A percentile compares a stretch with the other conserved stretches of the same genome.
phyloP scores from a whole-genome alignment of 1,284 basidiomycete species.

The Caloboletus firmus region DNA sequence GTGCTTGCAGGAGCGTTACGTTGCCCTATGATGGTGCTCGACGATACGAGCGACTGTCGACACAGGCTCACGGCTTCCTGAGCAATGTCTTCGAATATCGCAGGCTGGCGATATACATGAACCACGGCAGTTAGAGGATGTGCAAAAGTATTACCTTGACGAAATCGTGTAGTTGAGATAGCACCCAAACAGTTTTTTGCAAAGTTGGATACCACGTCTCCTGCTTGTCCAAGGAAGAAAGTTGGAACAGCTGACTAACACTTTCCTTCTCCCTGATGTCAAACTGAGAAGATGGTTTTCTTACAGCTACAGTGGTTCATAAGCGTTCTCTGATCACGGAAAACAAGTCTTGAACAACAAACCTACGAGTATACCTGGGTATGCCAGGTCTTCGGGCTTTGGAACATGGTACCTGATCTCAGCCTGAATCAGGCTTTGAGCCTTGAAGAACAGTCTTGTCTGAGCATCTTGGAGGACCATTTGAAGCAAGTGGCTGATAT shows the following conservation, averaged over 20 bases:
- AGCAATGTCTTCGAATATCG: slow-evolving; percentile 91
- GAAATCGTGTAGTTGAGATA: slow-evolving; percentile 85
- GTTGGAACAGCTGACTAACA: slow-evolving; percentile 62
- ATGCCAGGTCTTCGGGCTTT: slow-evolving; percentile 76
- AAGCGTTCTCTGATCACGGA: not conserved
- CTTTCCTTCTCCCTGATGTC: slow-evolving; percentile 65
- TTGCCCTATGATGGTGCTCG: slow-evolving; percentile 61
- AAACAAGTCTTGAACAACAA: slow-evolving; percentile 23
- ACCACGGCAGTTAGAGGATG: not conserved
- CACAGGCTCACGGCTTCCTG: slow-evolving; percentile 86
- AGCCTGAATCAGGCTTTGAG: slow-evolving; percentile 83
- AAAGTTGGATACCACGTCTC: slow-evolving; percentile 90
- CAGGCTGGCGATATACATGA: slow-evolving; percentile 51
- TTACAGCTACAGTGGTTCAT: slow-evolving; percentile 40
- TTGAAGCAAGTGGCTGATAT: slow-evolving; percentile 73
- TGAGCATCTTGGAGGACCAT: slow-evolving; percentile 94
- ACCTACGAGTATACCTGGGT: slow-evolving; percentile 77
- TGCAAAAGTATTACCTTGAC: slow-evolving; percentile 66
- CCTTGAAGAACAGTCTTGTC: slow-evolving; percentile 90
- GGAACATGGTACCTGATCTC: slow-evolving; percentile 84
- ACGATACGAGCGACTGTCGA: slow-evolving; percentile 72
- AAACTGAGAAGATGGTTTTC: slow-evolving; percentile 42
- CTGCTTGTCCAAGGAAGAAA: slow-evolving; percentile 72
- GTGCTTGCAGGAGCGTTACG: slow-evolving; percentile 46
- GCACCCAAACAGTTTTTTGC: slow-evolving; percentile 81